A percentile compares a stretch with the other conserved stretches of the same genome.
phyloP scores from a whole-genome alignment of 2,329 filamentous ascomycete genomes.

The Daldinia eschscholtzii region DNA sequence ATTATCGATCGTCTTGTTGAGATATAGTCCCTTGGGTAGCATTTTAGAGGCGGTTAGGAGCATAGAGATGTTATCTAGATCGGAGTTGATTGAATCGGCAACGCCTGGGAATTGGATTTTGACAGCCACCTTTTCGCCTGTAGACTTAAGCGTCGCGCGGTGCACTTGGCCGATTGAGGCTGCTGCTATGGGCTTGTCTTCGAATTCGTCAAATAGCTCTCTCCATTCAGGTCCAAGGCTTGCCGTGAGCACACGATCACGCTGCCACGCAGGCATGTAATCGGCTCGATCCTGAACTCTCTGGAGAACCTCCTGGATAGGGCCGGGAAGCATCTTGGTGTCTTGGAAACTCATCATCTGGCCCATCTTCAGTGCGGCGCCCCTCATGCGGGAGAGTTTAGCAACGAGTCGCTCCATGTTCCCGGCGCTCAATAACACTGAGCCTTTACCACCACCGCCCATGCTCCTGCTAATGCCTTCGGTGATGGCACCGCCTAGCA shows the following conservation, averaged over 20 bases:
- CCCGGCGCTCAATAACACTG: conserved; percentile 84
- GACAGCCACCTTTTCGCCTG: conserved; percentile 83
- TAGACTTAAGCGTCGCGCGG: conserved; percentile 81
- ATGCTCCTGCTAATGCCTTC: conserved; percentile 86
- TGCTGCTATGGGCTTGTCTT: conserved; percentile 92
- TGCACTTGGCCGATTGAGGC: conserved; percentile 98
- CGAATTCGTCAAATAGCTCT: conserved; percentile 83
- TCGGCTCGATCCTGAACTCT: conserved; percentile 96
- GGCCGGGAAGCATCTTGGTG: conserved; percentile 89
- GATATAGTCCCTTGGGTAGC: conserved; percentile 89
- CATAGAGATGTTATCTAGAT: conserved; percentile 91
- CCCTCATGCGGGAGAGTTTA: conserved; percentile 95
- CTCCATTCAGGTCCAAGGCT: conserved; percentile 90
- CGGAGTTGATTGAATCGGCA: conserved; percentile 94
- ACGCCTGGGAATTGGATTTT: conserved; percentile 99
- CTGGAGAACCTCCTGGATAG: conserved; percentile 90
- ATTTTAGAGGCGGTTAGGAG: conserved; percentile 91
- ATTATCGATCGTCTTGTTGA: conserved; percentile 98
- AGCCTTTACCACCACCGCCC: conserved; percentile 75
- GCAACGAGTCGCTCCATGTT: conserved; percentile 95
- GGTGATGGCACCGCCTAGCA: conserved; percentile 91
- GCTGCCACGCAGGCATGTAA: conserved; percentile 96
- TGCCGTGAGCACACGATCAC: conserved; percentile 81
- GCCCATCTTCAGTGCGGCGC: conserved; percentile 94
- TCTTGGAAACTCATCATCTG: conserved; percentile 99